phyloP scores from a whole-genome alignment of 305 asterid genomes.

The Salvia sclarea region DNA sequence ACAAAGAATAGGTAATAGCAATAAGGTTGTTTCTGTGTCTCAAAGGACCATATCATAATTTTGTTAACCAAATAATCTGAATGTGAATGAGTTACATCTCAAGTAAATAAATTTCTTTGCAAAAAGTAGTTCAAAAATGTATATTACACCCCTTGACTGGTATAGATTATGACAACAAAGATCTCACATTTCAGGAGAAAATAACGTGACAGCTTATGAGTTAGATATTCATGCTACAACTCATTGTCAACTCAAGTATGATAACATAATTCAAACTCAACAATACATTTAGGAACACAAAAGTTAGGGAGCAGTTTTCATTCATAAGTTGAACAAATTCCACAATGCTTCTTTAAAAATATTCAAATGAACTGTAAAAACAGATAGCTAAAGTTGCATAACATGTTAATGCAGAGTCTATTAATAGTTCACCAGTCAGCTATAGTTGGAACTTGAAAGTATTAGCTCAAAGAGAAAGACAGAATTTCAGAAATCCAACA shows the following conservation, averaged over 20 bases:
- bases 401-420: background rate
- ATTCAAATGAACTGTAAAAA: constrained; percentile 12
- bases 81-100: constrained; percentile 1
- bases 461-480: background rate
- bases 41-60: constrained; percentile 10
- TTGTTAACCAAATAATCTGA: constrained; percentile 8
- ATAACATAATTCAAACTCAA: constrained; percentile 1
- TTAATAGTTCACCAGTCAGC: background rate
- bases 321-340: constrained; percentile 5
- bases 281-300: constrained; percentile 7
- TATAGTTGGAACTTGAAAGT: constrained; percentile 7
- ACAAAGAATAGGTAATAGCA: background rate
- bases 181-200: constrained; percentile 6
- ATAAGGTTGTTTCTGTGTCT: background rate
- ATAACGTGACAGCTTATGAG: too few relatives aligned
- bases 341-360: background rate
- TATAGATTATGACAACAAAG: background rate
- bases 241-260: background rate
- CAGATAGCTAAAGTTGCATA: background rate
- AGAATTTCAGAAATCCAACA: constrained; percentile 1
- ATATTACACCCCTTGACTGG: background rate
- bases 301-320: constrained; percentile 1
- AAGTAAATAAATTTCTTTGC: background rate
- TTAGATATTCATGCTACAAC: background rate
- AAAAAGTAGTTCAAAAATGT: background rate